Conservation (phyloP, 352 stramenopile species). For the Phytophthora podocarpi region DNA sequence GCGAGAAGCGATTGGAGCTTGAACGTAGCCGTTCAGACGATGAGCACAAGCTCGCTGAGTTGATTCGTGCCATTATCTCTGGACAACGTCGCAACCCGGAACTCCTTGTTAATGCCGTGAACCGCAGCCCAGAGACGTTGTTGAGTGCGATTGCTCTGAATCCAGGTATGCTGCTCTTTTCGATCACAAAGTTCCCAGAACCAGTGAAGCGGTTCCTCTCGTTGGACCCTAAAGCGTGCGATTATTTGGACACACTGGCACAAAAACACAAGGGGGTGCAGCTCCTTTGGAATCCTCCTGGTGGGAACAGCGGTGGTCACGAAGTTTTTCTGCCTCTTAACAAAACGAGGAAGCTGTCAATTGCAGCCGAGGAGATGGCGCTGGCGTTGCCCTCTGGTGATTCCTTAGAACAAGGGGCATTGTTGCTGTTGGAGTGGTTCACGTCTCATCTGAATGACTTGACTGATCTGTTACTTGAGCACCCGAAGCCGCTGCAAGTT, state of each 20-base stretch:
- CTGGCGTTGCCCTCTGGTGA: conserved; percentile 10
- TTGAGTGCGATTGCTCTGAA: conserved; percentile 63
- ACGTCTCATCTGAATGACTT: conserved; percentile 56
- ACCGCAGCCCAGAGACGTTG: conserved; percentile 71
- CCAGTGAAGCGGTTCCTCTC: conserved; percentile 72
- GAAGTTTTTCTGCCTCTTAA: conserved; percentile 10
- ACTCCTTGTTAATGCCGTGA: conserved; percentile 64
- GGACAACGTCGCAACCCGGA: conserved; percentile 56
- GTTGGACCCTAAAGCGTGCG: conserved; percentile 58
- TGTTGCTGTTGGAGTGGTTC: conserved; percentile 68
- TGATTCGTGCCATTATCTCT: conserved; percentile 62
- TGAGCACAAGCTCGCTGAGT: conserved; percentile 27
- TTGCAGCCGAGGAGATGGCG: conserved; percentile 24
- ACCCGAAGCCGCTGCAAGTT: conserved; percentile 62
- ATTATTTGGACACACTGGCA: conserved; percentile 56
- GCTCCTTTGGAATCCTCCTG: conserved; percentile 54
- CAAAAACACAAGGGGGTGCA: conserved; percentile 63
- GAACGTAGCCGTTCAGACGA: conserved; percentile 26
- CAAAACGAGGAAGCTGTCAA: conserved; percentile 12
- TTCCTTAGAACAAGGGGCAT: conserved; percentile 21
- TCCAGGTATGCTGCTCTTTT: conserved; percentile 71
- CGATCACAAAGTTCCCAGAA: conserved; percentile 69
- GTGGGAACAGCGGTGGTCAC: conserved; percentile 1
- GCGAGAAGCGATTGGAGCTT: conserved; percentile 27
- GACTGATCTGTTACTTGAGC: conserved; percentile 52